Base-by-base conservation (phyloP, 805 yeast genomes). In the Cyberlindnera xishuangbannaensis region DNA sequence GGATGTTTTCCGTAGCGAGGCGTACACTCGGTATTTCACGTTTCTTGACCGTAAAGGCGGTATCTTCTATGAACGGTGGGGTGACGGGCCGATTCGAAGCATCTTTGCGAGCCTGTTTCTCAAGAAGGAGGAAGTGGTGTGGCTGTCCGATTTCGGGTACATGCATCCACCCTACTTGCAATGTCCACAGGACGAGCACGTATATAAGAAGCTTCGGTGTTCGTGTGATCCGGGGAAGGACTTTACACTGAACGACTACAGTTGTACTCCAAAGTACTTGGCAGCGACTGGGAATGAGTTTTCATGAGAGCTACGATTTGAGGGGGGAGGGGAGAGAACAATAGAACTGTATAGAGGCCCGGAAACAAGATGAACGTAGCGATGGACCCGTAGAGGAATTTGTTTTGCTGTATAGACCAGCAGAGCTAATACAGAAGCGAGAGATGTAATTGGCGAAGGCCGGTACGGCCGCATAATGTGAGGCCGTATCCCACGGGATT, bases 51-150 rank as follows among this genome's bases (percentile, higher is more conserved):
- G 61, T 30, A 65, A 79, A 3, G 92, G 92, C 41, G 95, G 94
- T 3, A 86, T 86, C 58, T 86, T 81, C 64, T 86, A 87, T 59
- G 86, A 82, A 59, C 68, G 95, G 56, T 85, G 94, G 90, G 95
- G 95, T 39, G 95, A 85, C 59, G 95, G 94, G 15, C 95, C 95
- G 15, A 78, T 84, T 30, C 88, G 83, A 55, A 78, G 88, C 6
- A 76, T 84, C 44, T 95, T 87, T 15, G 90, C 78, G 15, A 65
- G 88, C 8, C 61, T 85, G 40, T 78, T 85, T 61, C 53, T 83
- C 49, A 73, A 78, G 27, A 73, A 67, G 50, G 73, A 71, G 33
- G 66, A 76, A 50, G 59, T 85, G 27, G 86, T 82, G 50, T 76
- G 81, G 68, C 81, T 86, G 55, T 76, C 75, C 34, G 92, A 83